These are phyloP conservation scores for Marsdenia floribunda DNA, from an alignment of 257 asterid genomes.

Conservation along the genomic window DNA sequence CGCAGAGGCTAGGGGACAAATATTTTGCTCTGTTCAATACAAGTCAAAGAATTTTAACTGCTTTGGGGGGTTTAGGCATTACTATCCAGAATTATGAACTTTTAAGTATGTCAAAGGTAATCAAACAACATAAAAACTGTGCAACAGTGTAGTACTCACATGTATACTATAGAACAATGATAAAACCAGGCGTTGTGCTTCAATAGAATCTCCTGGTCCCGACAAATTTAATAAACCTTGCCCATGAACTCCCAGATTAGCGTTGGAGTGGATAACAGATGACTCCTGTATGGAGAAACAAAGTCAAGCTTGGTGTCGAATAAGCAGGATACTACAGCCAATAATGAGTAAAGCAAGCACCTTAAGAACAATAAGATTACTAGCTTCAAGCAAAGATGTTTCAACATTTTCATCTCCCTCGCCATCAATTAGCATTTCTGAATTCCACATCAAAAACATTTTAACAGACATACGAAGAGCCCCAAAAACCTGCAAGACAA, in stretches of 20 bases:
- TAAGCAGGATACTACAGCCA: slow-evolving; percentile 11
- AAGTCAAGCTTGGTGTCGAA: slow-evolving; percentile 7
- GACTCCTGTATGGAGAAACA: slow-evolving; percentile 48
- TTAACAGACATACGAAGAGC: slow-evolving; percentile 99
- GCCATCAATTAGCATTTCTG: slow-evolving; percentile 88
- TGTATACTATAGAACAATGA: slow-evolving; percentile 86
- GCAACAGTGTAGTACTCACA: slow-evolving; percentile 40
- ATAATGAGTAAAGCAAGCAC: slow-evolving; percentile 33
- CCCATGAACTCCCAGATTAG: slow-evolving; percentile 94
- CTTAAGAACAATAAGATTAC: slow-evolving; percentile 94
- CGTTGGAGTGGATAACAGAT: slow-evolving; percentile 89
- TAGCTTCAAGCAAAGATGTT: slow-evolving; percentile 95
- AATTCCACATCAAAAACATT: slow-evolving; percentile 97
- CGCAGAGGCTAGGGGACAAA: not conserved
- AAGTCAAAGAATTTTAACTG: not conserved
- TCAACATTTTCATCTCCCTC: slow-evolving; percentile 97
- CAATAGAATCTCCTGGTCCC: slow-evolving; percentile 93
- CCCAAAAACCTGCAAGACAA: slow-evolving; percentile 73
- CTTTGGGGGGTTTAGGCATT: too few species aligned
- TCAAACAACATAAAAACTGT: not conserved
- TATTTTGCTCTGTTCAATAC: not conserved
- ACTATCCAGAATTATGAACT: not conserved
- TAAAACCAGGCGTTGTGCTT: slow-evolving; percentile 88
- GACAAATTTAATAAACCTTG: slow-evolving; percentile 88
- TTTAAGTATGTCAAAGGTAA: not conserved